A percentile compares a stretch with the other conserved stretches of the same genome.
Evolutionary conservation across 495 filamentous ascomycete genomes (phyloP).

Genomic region (Staphylotrichum longicolle): DNA sequence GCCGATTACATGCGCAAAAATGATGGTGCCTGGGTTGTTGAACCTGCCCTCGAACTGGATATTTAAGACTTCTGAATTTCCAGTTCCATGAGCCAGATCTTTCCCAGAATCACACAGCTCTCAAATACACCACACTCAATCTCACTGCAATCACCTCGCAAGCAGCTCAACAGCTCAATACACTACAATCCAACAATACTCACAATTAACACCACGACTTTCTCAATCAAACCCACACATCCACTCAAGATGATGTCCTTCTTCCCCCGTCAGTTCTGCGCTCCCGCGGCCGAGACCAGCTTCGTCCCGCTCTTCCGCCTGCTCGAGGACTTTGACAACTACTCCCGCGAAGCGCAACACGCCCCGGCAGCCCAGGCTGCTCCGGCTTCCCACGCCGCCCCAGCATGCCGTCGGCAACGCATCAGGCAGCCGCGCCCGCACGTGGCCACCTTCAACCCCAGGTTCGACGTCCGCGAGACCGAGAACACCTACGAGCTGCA

Average conservation of each 20-base stretch:
- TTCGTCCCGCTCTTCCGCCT: slow-evolving; percentile 71
- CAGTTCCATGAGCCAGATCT: slow-evolving; percentile 16
- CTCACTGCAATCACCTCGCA: not conserved
- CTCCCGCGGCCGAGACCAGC: slow-evolving; percentile 44
- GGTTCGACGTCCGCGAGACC: slow-evolving; percentile 78
- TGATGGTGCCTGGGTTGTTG: not conserved
- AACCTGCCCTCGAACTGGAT: not conserved
- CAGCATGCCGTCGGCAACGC: slow-evolving; percentile 7
- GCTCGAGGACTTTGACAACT: slow-evolving; percentile 70
- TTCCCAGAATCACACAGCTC: slow-evolving; percentile 3
- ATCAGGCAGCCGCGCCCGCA: slow-evolving; percentile 24
- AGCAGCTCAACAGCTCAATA: slow-evolving; percentile 2
- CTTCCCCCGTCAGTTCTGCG: slow-evolving; percentile 64
- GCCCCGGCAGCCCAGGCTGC: slow-evolving; percentile 5
- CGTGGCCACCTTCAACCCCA: slow-evolving; percentile 32
- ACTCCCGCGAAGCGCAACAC: slow-evolving; percentile 38
- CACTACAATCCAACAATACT: slow-evolving; percentile 1
- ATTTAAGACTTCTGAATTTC: slow-evolving; percentile 12
- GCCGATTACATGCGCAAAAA: not conserved
- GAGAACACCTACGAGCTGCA: slow-evolving; percentile 71
- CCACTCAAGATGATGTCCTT: slow-evolving; percentile 59
- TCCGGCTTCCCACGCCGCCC: not conserved
- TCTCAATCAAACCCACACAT: slow-evolving; percentile 12
- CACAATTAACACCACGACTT: not conserved
- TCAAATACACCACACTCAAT: not conserved